Conservation (phyloP, 306 rosid species). For the Lagenaria siceraria region DNA sequence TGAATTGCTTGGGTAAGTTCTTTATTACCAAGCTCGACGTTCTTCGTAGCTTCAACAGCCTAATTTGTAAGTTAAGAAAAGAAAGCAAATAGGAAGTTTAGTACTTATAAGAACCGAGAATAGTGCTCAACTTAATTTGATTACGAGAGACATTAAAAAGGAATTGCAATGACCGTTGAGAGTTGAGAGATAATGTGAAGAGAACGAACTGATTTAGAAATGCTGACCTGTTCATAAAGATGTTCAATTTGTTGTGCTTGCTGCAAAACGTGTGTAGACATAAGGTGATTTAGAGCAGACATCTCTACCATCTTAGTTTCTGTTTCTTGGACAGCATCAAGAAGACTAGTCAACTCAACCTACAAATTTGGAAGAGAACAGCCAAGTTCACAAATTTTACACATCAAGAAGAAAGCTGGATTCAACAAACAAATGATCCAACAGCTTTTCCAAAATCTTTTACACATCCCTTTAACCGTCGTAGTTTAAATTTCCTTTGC, state of each 20-base stretch:
- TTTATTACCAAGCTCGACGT: conserved; percentile 87
- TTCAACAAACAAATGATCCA: not conserved
- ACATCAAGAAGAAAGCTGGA: conserved; percentile 13
- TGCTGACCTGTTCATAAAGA: conserved; percentile 72
- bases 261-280: conserved; percentile 92
- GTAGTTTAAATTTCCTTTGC: too few species aligned
- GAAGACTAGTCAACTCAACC: conserved; percentile 76
- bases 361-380: conserved; percentile 22
- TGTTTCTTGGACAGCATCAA: conserved; percentile 76
- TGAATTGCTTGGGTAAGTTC: conserved; percentile 83
- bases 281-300: conserved; percentile 90
- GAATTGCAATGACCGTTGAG: not conserved
- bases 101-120: not conserved
- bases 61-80: conserved; percentile 12
- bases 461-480: too few species aligned
- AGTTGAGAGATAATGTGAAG: not conserved
- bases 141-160: too few species aligned
- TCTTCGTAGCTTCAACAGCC: conserved; percentile 95
- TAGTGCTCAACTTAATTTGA: not conserved
- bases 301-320: conserved; percentile 99
- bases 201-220: not conserved
- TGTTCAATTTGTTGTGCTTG: conserved; percentile 90
- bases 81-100: not conserved
- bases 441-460: too few species aligned
- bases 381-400: not conserved